These are phyloP conservation scores for Ensete glaucum DNA, from an alignment of 176 grass and related monocot species.

Conservation along the genomic window DNA sequence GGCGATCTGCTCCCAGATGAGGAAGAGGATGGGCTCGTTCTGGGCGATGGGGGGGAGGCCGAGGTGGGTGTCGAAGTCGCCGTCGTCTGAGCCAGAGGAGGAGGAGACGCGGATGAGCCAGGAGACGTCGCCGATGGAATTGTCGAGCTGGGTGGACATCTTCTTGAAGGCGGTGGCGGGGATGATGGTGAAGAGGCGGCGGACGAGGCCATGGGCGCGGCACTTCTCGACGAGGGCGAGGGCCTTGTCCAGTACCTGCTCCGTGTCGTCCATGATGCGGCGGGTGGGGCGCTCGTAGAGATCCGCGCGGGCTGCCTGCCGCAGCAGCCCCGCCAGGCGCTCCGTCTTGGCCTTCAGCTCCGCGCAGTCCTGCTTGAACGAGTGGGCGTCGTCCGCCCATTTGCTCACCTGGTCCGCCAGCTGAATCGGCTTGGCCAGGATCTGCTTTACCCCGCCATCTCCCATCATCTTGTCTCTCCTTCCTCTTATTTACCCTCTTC, in stretches of 20 bases:
- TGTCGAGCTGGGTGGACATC: slow-evolving; percentile 80
- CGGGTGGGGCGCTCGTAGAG: slow-evolving; percentile 75
- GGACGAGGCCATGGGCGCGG: slow-evolving; percentile 58
- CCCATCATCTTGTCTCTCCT: not conserved
- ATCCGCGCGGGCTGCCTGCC: slow-evolving; percentile 66
- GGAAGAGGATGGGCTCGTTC: slow-evolving; percentile 98
- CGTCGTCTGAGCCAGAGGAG: slow-evolving; percentile 33
- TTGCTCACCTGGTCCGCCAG: slow-evolving; percentile 73
- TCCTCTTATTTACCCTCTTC: not conserved
- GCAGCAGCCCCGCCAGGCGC: slow-evolving; percentile 59
- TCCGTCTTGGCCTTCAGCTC: slow-evolving; percentile 56
- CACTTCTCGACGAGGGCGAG: slow-evolving; percentile 65
- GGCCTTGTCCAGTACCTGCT: slow-evolving; percentile 85
- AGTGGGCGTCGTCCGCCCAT: slow-evolving; percentile 39
- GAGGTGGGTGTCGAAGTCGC: slow-evolving; percentile 66
- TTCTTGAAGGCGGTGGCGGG: slow-evolving; percentile 70
- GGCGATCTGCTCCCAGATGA: slow-evolving; percentile 98
- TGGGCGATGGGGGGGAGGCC: slow-evolving; percentile 91
- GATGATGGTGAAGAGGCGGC: slow-evolving; percentile 89
- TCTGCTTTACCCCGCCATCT: slow-evolving; percentile 34
- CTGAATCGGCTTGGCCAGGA: slow-evolving; percentile 73
- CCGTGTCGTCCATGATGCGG: slow-evolving; percentile 47
- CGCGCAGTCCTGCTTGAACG: slow-evolving; percentile 50
- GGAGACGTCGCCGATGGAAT: slow-evolving; percentile 80
- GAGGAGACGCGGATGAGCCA: slow-evolving; percentile 93